A percentile compares a stretch with the other conserved stretches of the same genome.
phyloP scores from a whole-genome alignment of 805 yeast species.

The Maudiozyma turicensis region DNA sequence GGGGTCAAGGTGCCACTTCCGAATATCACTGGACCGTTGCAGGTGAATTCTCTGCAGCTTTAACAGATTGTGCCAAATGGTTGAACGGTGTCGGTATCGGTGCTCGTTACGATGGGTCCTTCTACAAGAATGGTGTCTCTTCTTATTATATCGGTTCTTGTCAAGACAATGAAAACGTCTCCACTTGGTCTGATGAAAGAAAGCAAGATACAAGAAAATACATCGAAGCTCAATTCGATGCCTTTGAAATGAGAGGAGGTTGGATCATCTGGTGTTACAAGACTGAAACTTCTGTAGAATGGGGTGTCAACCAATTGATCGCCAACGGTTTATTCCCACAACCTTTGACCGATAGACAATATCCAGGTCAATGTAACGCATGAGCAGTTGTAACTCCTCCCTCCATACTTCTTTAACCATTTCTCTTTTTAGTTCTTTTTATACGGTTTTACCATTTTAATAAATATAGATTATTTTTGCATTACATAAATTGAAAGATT shows the following conservation, averaged over 20 bases:
- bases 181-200: constrained; percentile 51
- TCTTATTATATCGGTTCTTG: constrained; percentile 49
- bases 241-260: constrained; percentile 64
- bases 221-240: constrained; percentile 87
- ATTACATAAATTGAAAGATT: too few relatives aligned
- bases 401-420: too few relatives aligned
- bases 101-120: constrained; percentile 67
- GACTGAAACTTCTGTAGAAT: constrained; percentile 72
- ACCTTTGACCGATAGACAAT: constrained; percentile 61
- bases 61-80: constrained; percentile 87
- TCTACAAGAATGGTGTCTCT: constrained; percentile 27
- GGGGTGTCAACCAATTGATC: constrained; percentile 67
- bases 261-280: constrained; percentile 96
- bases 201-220: constrained; percentile 52
- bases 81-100: constrained; percentile 80
- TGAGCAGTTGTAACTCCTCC: too few relatives aligned
- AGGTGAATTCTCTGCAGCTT: constrained; percentile 90
- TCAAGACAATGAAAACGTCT: constrained; percentile 36
- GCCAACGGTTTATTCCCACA: constrained; percentile 63
- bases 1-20: constrained; percentile 34
- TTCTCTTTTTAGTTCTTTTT: too few relatives aligned
- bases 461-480: too few relatives aligned
- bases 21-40: constrained; percentile 67
- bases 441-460: too few relatives aligned
- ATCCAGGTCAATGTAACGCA: constrained; percentile 52